phyloP scores from a whole-genome alignment of 129 eudicot genomes.

The Lonicera japonica region DNA sequence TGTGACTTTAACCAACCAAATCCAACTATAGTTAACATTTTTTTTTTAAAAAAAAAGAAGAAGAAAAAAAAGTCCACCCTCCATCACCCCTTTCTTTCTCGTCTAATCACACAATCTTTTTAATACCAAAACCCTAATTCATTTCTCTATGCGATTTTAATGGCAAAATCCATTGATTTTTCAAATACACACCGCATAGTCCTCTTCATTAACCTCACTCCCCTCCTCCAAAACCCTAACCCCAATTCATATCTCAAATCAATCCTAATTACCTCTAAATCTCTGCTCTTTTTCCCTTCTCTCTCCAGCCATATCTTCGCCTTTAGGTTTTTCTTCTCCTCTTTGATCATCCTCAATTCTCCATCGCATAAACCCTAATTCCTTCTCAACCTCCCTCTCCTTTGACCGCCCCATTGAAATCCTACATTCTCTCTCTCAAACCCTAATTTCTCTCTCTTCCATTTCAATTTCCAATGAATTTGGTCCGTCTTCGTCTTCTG shows the following conservation, averaged over 20 bases:
- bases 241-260: constrained; percentile 37
- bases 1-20: too few relatives aligned
- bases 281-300: constrained; percentile 27
- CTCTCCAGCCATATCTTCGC: constrained; percentile 51
- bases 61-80: too few relatives aligned
- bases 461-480: background rate
- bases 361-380: constrained; percentile 32
- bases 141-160: too few relatives aligned
- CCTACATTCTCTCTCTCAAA: constrained; percentile 31
- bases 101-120: too few relatives aligned
- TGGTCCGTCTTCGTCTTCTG: constrained; percentile 15
- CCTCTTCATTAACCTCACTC: constrained; percentile 65
- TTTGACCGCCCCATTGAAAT: constrained; percentile 41
- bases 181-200: too few relatives aligned
- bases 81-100: too few relatives aligned
- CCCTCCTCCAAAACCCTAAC: constrained; percentile 37
- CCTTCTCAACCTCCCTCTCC: constrained; percentile 36
- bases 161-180: too few relatives aligned
- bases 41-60: too few relatives aligned
- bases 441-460: constrained; percentile 32
- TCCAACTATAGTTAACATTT: too few relatives aligned
- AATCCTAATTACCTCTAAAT: constrained; percentile 28
- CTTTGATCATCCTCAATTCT: constrained; percentile 52
- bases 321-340: constrained; percentile 59
- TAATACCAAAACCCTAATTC: too few relatives aligned